Evolutionary conservation across 1,284 basidiomycete genomes (phyloP), one percentile per base, ranked within the genome.

Genomic region (Pseudomicrostroma phylloplanum): DNA sequence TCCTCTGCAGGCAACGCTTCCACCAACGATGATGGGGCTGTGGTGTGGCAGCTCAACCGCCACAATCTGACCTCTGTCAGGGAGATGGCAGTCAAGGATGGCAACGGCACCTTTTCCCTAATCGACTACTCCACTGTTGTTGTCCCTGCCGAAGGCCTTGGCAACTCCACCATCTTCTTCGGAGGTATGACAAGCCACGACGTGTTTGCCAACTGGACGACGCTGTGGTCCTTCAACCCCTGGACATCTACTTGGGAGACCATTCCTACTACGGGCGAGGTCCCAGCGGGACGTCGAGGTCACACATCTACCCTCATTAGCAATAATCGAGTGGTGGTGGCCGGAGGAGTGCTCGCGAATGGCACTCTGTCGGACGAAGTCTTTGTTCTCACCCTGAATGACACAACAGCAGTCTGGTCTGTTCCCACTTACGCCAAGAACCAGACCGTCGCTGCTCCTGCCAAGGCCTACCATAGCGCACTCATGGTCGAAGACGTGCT

Each of bases 401-500:
- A 70, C 60, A 57, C 59, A n/a, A 77, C 74, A 23, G 69, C 73
- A 0, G 40, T 57, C 11, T 72, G 76, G 65, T 41, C 40, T 8
- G 59, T 60, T 13, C 59, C 66, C 2, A 54, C 61, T 41, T 58
- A 62, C 51, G 56, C 61, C 19, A 60, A 65, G 15, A 39, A 21
- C n/a, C 9, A 21, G 8, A 39, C 6, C 36, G 12, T 43, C 6
- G 23, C 19, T 6, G 59, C 71, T 1, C 78, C 79, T 2, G 59
- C 67, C 1, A 59, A 72, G 23, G 79, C 79, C 0, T 81, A 68
- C 65, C 80, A 81, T 62, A 69, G 74, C 9, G 73, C 79, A 2
- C 71, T 72, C 11, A 64, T 76, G 62, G 66, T 73, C 12, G 65
- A 62, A 9, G 60, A 73, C 9, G 69, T 72, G 6, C 64, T 80